Base-by-base conservation (phyloP, 1,284 basidiomycete species). In the Sporisorium scitamineum region DNA sequence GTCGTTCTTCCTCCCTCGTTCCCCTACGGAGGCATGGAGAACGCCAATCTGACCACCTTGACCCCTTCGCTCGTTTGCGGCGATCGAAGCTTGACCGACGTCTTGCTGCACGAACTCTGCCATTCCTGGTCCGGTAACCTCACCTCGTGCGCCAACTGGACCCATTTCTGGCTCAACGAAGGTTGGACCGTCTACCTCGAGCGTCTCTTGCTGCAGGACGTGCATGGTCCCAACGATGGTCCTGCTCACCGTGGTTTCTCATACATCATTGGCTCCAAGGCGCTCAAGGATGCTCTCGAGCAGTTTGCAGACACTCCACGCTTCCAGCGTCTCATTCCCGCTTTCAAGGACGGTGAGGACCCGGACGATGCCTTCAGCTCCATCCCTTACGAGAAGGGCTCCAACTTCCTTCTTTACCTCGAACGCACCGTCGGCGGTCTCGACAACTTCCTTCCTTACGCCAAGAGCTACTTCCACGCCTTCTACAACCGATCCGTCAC, bases 131-230 rank as follows among this genome's bases (percentile, higher is more conserved):
- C 70, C 26, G 84, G 84, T 9, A 85, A 85, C 61, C 54, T 84
- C 16, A 84, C 80, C 11, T 81, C 80, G 26, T 84, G 81, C 47
- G 80, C 80, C 54, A 80, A 83, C 63, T 85, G 84, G 84, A 76
- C 70, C 61, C 78, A 78, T 41, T 84, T 85, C 67, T 85, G 80
- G 85, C 79, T 86, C 39, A 85, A 86, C 65, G 80, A 88, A 84
- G 88, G 94, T 37, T 97, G 93, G 92, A 97, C 95, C 34, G 95
- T 94, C 0, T 97, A 95, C 84, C 91, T 94, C 54, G 96, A 99
- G 86, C 90, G 95, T 24, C 87, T 97, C 10, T 88, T 97, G 39
- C 90, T 92, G 44, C 88, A 92, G 76, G 87, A 89, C 55, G 87
- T 96, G 1, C 91, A 95, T 82, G 81, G 78, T 8, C 90, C 91